Evolutionary conservation across 2,329 filamentous ascomycete species (phyloP).

Genomic region (Penicillium sp.): DNA sequence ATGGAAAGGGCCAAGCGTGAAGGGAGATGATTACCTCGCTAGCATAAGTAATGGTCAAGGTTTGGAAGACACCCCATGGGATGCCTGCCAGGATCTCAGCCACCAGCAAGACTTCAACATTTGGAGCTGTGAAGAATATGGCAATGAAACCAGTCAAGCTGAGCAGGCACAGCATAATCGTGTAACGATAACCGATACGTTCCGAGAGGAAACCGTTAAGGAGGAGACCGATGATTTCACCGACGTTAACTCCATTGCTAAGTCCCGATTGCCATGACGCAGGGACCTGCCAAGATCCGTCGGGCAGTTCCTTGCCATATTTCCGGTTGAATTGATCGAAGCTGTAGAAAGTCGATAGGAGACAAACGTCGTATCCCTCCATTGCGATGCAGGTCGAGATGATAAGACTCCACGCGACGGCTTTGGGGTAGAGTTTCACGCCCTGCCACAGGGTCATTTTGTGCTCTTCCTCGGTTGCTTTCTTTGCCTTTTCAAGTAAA

Average conservation of each 20-base stretch:
- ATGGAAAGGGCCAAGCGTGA: too few species aligned
- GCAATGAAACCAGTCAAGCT: slow-evolving; percentile 51
- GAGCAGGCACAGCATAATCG: slow-evolving; percentile 50
- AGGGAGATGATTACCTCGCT: not conserved
- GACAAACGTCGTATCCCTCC: slow-evolving; percentile 83
- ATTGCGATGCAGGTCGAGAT: slow-evolving; percentile 89
- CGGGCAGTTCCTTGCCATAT: slow-evolving; percentile 36
- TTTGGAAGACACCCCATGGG: slow-evolving; percentile 52
- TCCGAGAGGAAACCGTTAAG: slow-evolving; percentile 56
- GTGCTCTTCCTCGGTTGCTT: slow-evolving; percentile 52
- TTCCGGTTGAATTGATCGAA: slow-evolving; percentile 45
- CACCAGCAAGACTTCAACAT: slow-evolving; percentile 50
- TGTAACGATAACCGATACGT: slow-evolving; percentile 54
- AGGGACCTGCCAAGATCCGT: slow-evolving; percentile 42
- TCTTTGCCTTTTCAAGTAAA: slow-evolving; percentile 43
- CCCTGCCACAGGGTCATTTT: slow-evolving; percentile 74
- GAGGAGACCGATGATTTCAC: slow-evolving; percentile 54
- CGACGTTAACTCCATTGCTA: slow-evolving; percentile 45
- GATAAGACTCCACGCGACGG: slow-evolving; percentile 77
- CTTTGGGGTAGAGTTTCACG: slow-evolving; percentile 81
- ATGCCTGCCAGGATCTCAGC: slow-evolving; percentile 55
- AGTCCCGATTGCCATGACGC: slow-evolving; percentile 50
- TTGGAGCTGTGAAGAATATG: slow-evolving; percentile 55
- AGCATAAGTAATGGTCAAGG: slow-evolving; percentile 49
- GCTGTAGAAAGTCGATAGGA: slow-evolving; percentile 77